Percentiles rank a stretch among this genome's conserved stretches.
phyloP scores from a whole-genome alignment of 2,329 filamentous ascomycete genomes.

The Ceratocystis alfenasii region DNA sequence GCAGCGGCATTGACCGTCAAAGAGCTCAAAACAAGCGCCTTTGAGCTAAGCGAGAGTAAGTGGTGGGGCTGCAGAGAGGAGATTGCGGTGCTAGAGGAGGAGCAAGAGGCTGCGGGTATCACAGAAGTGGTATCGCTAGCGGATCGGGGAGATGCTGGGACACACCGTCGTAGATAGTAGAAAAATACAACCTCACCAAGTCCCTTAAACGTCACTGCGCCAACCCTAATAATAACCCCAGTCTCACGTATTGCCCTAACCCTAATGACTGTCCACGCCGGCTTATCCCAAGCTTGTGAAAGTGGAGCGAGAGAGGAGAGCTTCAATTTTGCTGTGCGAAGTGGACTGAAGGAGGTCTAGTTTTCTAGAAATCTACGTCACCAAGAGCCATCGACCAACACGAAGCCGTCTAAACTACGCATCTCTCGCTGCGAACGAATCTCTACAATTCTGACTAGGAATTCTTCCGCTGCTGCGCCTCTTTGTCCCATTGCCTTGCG shows the following conservation, averaged over 20 bases:
- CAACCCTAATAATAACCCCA: neutral
- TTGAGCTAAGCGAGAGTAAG: slow-evolving; percentile 83
- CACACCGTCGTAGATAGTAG: slow-evolving; percentile 24
- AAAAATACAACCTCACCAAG: neutral
- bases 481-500: neutral
- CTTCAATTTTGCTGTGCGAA: neutral
- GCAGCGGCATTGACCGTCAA: slow-evolving; percentile 64
- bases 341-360: neutral
- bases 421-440: neutral
- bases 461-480: neutral
- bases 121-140: slow-evolving; percentile 83
- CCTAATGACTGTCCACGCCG: neutral
- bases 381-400: neutral
- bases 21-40: slow-evolving; percentile 84
- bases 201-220: too few species aligned
- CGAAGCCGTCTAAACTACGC: neutral
- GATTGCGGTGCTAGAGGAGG: slow-evolving; percentile 80
- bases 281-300: neutral
- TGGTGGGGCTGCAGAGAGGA: slow-evolving; percentile 99
- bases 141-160: slow-evolving; percentile 51
- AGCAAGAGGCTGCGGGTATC: slow-evolving; percentile 90
- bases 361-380: neutral
- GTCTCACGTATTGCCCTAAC: neutral
- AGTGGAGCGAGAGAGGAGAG: slow-evolving; percentile 12
- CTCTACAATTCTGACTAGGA: neutral